A percentile compares a stretch with the other conserved stretches of the same genome.
These are phyloP conservation scores for Anaeramoeba flamelloides DNA, from an alignment of 78 protist genomes.

Conservation along the genomic window DNA sequence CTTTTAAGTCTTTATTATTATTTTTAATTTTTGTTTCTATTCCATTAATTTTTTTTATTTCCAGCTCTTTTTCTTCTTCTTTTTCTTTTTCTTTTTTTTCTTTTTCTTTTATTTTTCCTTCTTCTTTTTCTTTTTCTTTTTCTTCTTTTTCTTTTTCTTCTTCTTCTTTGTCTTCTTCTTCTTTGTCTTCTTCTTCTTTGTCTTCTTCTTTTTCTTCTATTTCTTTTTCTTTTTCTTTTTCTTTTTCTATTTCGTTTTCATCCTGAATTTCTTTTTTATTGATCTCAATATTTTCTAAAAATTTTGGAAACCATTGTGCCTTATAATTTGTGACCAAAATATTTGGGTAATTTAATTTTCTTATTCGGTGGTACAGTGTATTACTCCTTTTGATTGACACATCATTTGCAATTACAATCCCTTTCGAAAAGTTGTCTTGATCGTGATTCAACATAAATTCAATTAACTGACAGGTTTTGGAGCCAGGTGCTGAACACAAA, in stretches of 20 bases:
- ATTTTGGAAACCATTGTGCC: background rate
- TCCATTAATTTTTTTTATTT: background rate
- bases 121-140: background rate
- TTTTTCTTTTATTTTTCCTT: background rate
- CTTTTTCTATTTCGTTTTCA: no score
- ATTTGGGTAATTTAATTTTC: background rate
- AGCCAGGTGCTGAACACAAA: conserved; percentile 27
- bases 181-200: no score
- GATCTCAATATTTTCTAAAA: no score
- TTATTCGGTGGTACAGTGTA: background rate
- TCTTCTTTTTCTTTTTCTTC: background rate
- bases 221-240: no score
- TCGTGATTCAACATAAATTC: background rate
- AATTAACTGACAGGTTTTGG: conserved; percentile 17
- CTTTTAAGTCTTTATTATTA: background rate
- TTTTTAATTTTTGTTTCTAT: background rate
- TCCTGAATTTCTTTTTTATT: no score
- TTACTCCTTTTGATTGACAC: background rate
- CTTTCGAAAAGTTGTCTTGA: background rate
- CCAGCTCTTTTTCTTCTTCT: background rate
- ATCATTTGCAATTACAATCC: conserved; percentile 19
- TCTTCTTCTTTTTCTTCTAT: no score
- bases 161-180: background rate
- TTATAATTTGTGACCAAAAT: conserved; percentile 1
- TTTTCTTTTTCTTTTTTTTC: background rate